A percentile compares a stretch with the other conserved stretches of the same genome.
phyloP scores from a whole-genome alignment of 2,329 filamentous ascomycete species.

The Stagonosporopsis vannaccii region DNA sequence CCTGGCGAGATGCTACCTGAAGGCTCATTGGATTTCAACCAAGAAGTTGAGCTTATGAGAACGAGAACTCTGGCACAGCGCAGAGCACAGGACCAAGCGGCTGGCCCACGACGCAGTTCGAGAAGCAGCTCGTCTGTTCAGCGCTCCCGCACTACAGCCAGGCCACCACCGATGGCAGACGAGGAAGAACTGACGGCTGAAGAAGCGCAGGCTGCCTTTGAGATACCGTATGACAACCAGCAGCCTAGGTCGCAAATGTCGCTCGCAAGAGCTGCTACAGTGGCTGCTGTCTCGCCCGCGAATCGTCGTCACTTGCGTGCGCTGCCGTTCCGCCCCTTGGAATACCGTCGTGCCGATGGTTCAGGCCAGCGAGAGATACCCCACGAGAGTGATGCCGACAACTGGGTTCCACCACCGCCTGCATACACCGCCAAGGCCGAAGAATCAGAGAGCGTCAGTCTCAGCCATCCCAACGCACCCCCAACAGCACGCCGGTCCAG shows the following conservation, averaged over 20 bases:
- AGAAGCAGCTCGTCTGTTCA: constrained; percentile 35
- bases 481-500: constrained; percentile 24
- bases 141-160: constrained; percentile 40
- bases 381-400: constrained; percentile 86
- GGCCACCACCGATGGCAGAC: constrained; percentile 29
- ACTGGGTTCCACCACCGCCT: constrained; percentile 86
- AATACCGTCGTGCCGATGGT: constrained; percentile 74
- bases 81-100: constrained; percentile 39
- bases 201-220: constrained; percentile 48
- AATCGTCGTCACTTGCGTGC: constrained; percentile 71
- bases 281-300: constrained; percentile 71
- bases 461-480: constrained; percentile 44
- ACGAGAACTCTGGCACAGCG: constrained; percentile 49
- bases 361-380: constrained; percentile 69
- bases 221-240: constrained; percentile 51
- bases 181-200: constrained; percentile 45
- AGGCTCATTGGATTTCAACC: constrained; percentile 51
- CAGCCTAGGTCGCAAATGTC: constrained; percentile 51
- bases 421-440: constrained; percentile 73
- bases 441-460: constrained; percentile 46
- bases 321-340: constrained; percentile 62
- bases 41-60: constrained; percentile 51
- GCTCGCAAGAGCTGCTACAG: constrained; percentile 53
- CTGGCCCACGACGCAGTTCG: constrained; percentile 37
- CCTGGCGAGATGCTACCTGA: constrained; percentile 50